Evolutionary conservation across 1,139 yeast genomes (phyloP), one percentile per base, ranked within the genome.

Genomic region (Diutina catenulata): DNA sequence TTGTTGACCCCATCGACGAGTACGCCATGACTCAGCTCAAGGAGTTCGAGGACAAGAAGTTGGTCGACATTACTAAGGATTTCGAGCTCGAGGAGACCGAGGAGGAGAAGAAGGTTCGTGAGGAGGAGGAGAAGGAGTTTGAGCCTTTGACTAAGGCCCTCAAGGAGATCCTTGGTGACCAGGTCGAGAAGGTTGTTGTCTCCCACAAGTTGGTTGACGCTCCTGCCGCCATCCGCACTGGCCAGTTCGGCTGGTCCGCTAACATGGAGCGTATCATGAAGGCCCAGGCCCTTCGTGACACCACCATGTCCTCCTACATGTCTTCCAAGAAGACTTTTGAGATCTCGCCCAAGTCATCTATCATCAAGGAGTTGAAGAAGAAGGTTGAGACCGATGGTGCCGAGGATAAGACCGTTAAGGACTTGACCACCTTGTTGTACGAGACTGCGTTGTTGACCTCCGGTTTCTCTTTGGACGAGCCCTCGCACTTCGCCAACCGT

Each of bases 241-340:
- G 96, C 55, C 98, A 91, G 74, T 91, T 91, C 65, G 98, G 99
- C 64, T 91, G 99, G 99, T 91, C 98, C 52, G 99, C 99, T 57
- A 91, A 91, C 76, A 93, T 93, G 98, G 99, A 91, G 75, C 91
- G 98, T 81, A 91, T 91, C 76, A 93, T 91, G 99, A 91, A 91
- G 77, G 98, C 98, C 47, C 99, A 91, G 76, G 98, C 99, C 55
- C 76, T 91, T 57, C 88, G 98, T 74, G 98, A 91, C 68, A 83
- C 95, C 53, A 78, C 95, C 53, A 91, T 93, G 98, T 87, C 97
- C 38, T 79, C 95, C 47, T 91, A 91, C 93, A 93, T 91, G 99
- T 82, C 98, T 37, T 91, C 98, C 42, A 93, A 93, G 87, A 91
- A 91, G 81, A 91, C 93, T 56, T 86, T 91, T 58, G 99, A 93